These are phyloP conservation scores for Trichoderma simmonsii DNA, from an alignment of 2,329 filamentous ascomycete species.

Conservation along the genomic window DNA sequence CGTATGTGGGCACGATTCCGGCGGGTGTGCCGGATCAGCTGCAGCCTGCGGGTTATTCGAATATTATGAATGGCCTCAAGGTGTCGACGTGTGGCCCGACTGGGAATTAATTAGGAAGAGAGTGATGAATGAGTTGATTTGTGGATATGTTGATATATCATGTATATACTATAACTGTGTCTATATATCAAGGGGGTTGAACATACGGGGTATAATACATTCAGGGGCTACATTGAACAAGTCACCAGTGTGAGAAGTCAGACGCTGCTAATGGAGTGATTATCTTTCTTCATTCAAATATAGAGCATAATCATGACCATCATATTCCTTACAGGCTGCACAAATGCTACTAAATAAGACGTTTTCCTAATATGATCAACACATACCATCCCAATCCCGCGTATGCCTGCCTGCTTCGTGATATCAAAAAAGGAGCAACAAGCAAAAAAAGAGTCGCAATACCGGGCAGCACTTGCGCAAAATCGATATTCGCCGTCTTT, in stretches of 20 bases:
- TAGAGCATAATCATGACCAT: neutral
- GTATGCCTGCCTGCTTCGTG: neutral
- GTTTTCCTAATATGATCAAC: neutral
- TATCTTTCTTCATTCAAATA: neutral
- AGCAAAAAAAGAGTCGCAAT: neutral
- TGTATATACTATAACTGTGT: neutral
- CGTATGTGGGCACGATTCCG: conserved; percentile 50
- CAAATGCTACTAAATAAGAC: neutral
- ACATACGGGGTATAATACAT: neutral
- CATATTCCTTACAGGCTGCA: neutral
- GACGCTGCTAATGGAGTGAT: neutral
- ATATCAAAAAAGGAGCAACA: neutral
- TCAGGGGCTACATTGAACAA: neutral
- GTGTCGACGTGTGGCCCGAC: conserved; percentile 27
- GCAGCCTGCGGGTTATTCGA: conserved; percentile 32
- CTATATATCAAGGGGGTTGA: neutral
- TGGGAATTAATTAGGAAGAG: neutral
- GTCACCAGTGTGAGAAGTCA: neutral
- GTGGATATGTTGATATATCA: neutral
- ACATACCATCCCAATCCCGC: neutral
- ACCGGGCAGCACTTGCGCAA: conserved; percentile 12
- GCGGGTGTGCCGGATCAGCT: conserved; percentile 35
- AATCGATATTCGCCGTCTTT: neutral
- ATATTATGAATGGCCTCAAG: conserved; percentile 29
- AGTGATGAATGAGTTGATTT: neutral